Conservation (phyloP, 768 basidiomycete genomes). For the Suillus lakei region DNA sequence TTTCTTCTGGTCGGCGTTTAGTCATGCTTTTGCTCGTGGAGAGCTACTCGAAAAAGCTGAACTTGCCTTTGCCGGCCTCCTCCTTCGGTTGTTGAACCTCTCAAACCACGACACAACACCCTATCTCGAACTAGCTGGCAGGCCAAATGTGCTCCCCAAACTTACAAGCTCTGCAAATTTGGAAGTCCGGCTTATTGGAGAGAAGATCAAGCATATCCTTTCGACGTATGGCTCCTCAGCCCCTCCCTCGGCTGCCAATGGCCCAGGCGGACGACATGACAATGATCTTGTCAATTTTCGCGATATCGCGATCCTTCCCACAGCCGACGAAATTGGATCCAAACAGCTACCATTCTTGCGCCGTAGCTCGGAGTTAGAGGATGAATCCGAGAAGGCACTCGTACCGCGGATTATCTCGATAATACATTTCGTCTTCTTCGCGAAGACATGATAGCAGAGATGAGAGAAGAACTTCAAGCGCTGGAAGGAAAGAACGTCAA, state of each 20-base stretch:
- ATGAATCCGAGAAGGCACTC: conserved; percentile 37
- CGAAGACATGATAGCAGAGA: conserved; percentile 59
- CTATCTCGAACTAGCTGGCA: conserved; percentile 41
- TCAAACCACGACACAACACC: conserved; percentile 33
- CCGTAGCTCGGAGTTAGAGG: conserved; percentile 42
- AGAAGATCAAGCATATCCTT: conserved; percentile 42
- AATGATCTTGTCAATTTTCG: conserved; percentile 65
- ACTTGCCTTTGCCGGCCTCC: conserved; percentile 48
- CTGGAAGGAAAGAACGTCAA: conserved; percentile 41
- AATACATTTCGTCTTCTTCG: conserved; percentile 63
- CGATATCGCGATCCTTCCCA: conserved; percentile 59
- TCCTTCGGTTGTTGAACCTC: conserved; percentile 47
- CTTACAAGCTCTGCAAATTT: conserved; percentile 25
- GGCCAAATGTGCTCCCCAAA: conserved; percentile 23
- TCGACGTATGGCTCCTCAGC: conserved; percentile 24
- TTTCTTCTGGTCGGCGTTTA: conserved; percentile 47
- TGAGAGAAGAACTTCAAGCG: conserved; percentile 54
- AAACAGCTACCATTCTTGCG: conserved; percentile 50
- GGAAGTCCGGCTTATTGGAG: conserved; percentile 31
- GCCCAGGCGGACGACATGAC: conserved; percentile 66
- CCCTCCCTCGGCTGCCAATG: conserved; percentile 23
- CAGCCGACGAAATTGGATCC: conserved; percentile 55
- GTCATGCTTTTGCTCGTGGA: conserved; percentile 30
- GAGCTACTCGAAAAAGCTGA: conserved; percentile 38
- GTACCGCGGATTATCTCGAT: conserved; percentile 53